A percentile compares a stretch with the other conserved stretches of the same genome.
Evolutionary conservation across 2,329 filamentous ascomycete genomes (phyloP).

Genomic region (Calonectria hongkongensis): DNA sequence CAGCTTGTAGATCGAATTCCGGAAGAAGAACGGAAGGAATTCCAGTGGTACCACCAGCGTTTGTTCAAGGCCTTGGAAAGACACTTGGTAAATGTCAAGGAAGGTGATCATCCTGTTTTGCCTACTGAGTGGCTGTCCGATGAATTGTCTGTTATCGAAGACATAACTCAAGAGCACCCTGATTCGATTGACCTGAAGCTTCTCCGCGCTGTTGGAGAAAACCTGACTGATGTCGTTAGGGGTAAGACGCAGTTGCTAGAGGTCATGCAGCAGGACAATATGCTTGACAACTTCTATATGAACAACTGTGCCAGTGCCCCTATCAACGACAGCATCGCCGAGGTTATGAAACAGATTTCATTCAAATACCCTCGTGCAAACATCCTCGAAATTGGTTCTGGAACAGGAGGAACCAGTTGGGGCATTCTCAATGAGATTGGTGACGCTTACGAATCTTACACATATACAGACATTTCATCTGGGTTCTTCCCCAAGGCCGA

Average conservation of each 20-base stretch:
- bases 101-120: slow-evolving; percentile 37
- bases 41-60: slow-evolving; percentile 39
- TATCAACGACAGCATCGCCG: slow-evolving; percentile 39
- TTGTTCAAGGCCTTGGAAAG: slow-evolving; percentile 36
- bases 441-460: slow-evolving; percentile 51
- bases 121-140: slow-evolving; percentile 35
- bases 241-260: slow-evolving; percentile 41
- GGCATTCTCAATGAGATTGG: slow-evolving; percentile 29
- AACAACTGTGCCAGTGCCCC: slow-evolving; percentile 35
- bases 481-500: slow-evolving; percentile 61
- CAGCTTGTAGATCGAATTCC: slow-evolving; percentile 28
- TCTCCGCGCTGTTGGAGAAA: slow-evolving; percentile 39
- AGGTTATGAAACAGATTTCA: slow-evolving; percentile 36
- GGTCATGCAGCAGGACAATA: slow-evolving; percentile 38
- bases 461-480: slow-evolving; percentile 63
- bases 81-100: slow-evolving; percentile 32
- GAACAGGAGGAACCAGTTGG: slow-evolving; percentile 37
- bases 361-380: slow-evolving; percentile 37
- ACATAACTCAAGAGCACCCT: slow-evolving; percentile 30
- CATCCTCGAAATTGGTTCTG: slow-evolving; percentile 39
- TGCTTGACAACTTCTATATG: slow-evolving; percentile 44
- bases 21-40: slow-evolving; percentile 27
- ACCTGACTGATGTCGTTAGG: slow-evolving; percentile 33
- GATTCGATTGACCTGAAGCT: slow-evolving; percentile 40
- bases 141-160: slow-evolving; percentile 16